Base-by-base conservation (phyloP, 768 basidiomycete species). In the Mycena vulgaris region DNA sequence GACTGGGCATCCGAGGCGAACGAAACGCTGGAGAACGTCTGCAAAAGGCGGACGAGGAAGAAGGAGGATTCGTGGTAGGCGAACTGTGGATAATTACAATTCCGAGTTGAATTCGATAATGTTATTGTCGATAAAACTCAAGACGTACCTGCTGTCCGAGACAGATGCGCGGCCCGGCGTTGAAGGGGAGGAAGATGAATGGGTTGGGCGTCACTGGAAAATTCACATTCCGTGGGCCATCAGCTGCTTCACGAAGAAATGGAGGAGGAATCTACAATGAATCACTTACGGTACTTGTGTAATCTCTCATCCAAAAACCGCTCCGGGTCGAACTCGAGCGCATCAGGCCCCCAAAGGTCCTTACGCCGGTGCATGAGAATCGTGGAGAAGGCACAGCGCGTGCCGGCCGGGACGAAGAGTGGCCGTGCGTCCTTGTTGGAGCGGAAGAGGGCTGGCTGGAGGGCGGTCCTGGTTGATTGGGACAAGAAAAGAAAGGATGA, bases 331-430 rank as follows among this genome's bases (percentile, higher is more conserved):
- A 92, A 93, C 65, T 79, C 70, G 3, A 85, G 75, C 21, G 90
- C 90, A 74, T 92, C 90, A 1, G 90, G 89, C 0, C 91, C 91
- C 91, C 91, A 92, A 3, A 90, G 83, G 70, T 91, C 89, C 58
- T 78, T 83, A 31, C 90, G 83, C 7, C 90, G 83, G 35, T 93
- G 92, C 89, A 91, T 90, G 39, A 87, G 77, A 64, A 85, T 81
- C 5, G 89, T 83, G 10, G 86, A 83, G 73, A 89, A 91, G 0
- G 77, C 68, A 10, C 55, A 82, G 77, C 78, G 76, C 0, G 83
- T 84, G 28, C 78, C 70, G 8, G 82, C 79, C 1, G 84, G 86
- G 47, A 87, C 73, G 67, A 83, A 87, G 39, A 81, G 78, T 9
- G 84, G 85, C 49, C 76, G 74, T 9, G 72, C 80, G 4, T 78